phyloP scores from a whole-genome alignment of 2,329 filamentous ascomycete species.

The Alternaria metachromatica region DNA sequence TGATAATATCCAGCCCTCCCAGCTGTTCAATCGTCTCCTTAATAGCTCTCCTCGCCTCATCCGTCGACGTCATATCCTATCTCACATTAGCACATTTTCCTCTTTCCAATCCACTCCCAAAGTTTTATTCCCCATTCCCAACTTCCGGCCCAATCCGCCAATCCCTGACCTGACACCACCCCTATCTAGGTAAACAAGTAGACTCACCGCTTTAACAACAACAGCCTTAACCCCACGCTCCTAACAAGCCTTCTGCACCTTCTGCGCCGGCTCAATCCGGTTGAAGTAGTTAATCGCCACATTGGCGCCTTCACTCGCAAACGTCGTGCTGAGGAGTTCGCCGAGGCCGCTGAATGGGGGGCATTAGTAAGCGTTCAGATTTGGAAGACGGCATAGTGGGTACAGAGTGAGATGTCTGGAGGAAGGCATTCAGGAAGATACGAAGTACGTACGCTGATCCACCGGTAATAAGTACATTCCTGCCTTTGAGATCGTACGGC shows the following conservation, averaged over 20 bases:
- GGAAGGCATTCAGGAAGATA: neutral
- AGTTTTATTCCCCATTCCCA: too few relatives aligned
- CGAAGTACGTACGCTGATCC: constrained; percentile 63
- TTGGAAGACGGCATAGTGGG: too few relatives aligned
- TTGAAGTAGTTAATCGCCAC: constrained; percentile 77
- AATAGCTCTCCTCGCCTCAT: constrained; percentile 67
- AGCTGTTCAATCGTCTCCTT: constrained; percentile 65
- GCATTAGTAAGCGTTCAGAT: too few relatives aligned
- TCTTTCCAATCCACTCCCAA: too few relatives aligned
- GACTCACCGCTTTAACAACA: constrained; percentile 67
- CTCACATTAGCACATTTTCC: too few relatives aligned
- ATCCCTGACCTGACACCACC: too few relatives aligned
- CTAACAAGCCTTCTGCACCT: constrained; percentile 63
- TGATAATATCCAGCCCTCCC: constrained; percentile 76
- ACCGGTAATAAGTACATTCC: constrained; percentile 70
- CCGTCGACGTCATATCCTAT: constrained; percentile 66
- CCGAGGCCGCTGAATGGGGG: constrained; percentile 68
- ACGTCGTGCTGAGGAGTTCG: constrained; percentile 69
- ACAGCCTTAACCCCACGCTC: constrained; percentile 59
- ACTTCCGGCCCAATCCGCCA: too few relatives aligned
- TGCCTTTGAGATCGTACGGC: constrained; percentile 67
- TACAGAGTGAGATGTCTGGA: neutral
- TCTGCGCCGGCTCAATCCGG: constrained; percentile 65
- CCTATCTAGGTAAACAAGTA: too few relatives aligned
- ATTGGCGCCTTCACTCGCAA: constrained; percentile 71